A percentile compares a stretch with the other conserved stretches of the same genome.
Evolutionary conservation across 2,329 filamentous ascomycete species (phyloP).

Genomic region (Talaromyces funiculosus): DNA sequence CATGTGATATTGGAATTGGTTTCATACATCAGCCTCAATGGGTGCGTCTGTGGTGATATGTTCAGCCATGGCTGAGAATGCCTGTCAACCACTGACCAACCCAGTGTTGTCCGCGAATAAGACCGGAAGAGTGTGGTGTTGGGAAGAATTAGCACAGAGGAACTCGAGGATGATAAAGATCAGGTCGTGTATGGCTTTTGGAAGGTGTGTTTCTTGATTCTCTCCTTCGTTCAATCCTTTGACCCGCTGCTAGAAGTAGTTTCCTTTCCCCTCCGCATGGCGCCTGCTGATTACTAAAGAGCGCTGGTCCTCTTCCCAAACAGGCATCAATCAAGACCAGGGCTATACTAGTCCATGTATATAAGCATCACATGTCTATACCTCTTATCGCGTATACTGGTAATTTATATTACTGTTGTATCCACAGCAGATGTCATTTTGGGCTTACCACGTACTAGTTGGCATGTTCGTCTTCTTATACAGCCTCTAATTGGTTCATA

Average conservation of each 20-base stretch:
- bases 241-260: background rate
- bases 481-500: background rate
- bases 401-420: too few relatives aligned
- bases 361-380: too few relatives aligned
- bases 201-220: background rate
- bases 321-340: too few relatives aligned
- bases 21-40: slow-evolving; percentile 11
- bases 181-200: background rate
- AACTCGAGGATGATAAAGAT: background rate
- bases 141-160: background rate
- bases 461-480: background rate
- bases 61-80: slow-evolving; percentile 3
- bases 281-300: too few relatives aligned
- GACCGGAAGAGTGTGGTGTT: background rate
- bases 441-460: too few relatives aligned
- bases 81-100: background rate
- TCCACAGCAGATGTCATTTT: too few relatives aligned
- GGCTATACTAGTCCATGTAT: too few relatives aligned
- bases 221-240: background rate
- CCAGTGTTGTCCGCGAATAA: background rate
- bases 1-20: background rate
- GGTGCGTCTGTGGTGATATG: slow-evolving; percentile 5
- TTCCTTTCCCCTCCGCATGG: background rate
- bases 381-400: background rate
- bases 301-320: background rate